These are phyloP conservation scores for Starmerella stigmatis DNA, from an alignment of 805 yeast species.

Conservation along the genomic window DNA sequence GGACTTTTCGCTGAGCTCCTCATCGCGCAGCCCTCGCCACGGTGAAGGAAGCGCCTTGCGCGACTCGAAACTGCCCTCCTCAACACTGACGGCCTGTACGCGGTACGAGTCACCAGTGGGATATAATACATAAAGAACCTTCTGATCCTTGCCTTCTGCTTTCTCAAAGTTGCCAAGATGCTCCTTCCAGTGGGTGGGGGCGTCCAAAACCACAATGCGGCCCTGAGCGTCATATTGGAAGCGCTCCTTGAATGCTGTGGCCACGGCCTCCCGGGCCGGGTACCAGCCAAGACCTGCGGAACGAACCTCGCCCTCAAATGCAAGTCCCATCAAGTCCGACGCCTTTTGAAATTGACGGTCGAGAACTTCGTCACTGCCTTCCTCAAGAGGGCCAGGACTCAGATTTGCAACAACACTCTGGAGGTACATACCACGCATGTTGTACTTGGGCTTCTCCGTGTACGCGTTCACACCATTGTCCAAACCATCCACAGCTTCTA, in stretches of 20 bases:
- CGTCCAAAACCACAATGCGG: constrained; percentile 58
- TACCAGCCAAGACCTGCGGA: constrained; percentile 79
- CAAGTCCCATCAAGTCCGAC: constrained; percentile 69
- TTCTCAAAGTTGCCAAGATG: constrained; percentile 61
- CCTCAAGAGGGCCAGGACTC: constrained; percentile 78
- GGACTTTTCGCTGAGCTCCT: constrained; percentile 54
- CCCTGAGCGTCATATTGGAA: constrained; percentile 56
- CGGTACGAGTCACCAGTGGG: constrained; percentile 70
- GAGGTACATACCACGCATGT: constrained; percentile 60
- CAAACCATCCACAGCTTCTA: constrained; percentile 86
- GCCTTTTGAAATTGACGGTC: constrained; percentile 63
- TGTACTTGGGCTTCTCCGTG: constrained; percentile 51
- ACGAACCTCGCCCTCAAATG: constrained; percentile 56
- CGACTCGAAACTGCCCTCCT: constrained; percentile 66
- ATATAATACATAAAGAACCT: constrained; percentile 67
- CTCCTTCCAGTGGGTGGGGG: constrained; percentile 91
- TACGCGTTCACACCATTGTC: constrained; percentile 78
- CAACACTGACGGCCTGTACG: constrained; percentile 83
- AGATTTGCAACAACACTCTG: constrained; percentile 68
- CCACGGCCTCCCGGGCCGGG: constrained; percentile 75
- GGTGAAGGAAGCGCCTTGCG: constrained; percentile 80
- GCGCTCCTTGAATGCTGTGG: constrained; percentile 53
- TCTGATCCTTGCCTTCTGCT: constrained; percentile 13
- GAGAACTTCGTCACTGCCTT: constrained; percentile 47
- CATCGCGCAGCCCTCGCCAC: constrained; percentile 95